phyloP scores from a whole-genome alignment of 2,329 filamentous ascomycete genomes.

The Diaporthe humulicola region DNA sequence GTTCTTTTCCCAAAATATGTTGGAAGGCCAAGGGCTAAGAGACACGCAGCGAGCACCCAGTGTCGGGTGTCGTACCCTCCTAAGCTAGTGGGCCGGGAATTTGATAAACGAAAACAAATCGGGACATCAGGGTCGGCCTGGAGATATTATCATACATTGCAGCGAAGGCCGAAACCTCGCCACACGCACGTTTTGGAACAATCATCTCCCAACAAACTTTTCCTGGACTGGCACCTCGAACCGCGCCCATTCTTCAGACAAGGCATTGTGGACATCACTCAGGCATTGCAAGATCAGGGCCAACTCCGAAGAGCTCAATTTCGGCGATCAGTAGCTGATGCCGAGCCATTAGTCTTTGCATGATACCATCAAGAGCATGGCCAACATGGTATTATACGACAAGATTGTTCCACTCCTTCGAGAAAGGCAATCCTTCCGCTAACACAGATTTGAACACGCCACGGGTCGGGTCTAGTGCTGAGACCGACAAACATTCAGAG shows the following conservation, averaged over 20 bases:
- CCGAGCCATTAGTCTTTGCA: not conserved
- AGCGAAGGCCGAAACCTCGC: too few relatives aligned
- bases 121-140: not conserved
- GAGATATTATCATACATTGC: not conserved
- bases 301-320: not conserved
- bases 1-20: too few relatives aligned
- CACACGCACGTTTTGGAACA: too few relatives aligned
- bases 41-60: too few relatives aligned
- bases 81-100: not conserved
- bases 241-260: not conserved
- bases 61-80: not conserved
- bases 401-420: not conserved
- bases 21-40: too few relatives aligned
- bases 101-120: not conserved
- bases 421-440: not conserved
- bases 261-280: not conserved
- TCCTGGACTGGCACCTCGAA: not conserved
- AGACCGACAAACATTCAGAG: not conserved
- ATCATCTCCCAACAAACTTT: not conserved
- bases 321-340: not conserved
- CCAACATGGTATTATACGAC: too few relatives aligned
- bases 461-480: too few relatives aligned
- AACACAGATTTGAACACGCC: not conserved
- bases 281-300: not conserved
- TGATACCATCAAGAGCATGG: not conserved